Evolutionary conservation across 768 basidiomycete genomes (phyloP), one percentile per base, ranked within the genome.

Genomic region (Auriscalpium microsporum): DNA sequence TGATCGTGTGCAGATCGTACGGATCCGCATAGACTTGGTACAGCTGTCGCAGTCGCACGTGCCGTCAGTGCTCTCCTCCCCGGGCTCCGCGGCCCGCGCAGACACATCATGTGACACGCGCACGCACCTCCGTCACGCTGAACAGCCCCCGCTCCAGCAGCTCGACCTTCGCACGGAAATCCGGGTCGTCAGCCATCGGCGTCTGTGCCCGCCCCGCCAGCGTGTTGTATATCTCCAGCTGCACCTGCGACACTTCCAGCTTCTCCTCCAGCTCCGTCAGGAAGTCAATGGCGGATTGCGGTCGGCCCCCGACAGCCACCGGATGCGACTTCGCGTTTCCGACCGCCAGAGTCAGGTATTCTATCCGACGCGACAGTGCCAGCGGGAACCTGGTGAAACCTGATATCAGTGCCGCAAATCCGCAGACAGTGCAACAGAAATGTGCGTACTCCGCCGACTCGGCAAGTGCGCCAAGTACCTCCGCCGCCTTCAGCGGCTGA

Each of bases 311-410:
- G 16, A 80, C 75, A 17, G 91, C 85, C 9, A 90, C 80, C 1
- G 90, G 87, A 66, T 94, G 91, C 14, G 95, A 95, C 71, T 97
- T 97, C 50, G 94, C 95, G 65, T 97, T 96, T 52, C 90, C 89
- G 45, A 97, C 87, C 1, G 96, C 93, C 49, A 96, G 82, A 1
- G 94, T 94, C 45, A 98, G 78, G 70, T 90, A 96, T 67, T 98
- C 92, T 53, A 97, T 72, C 52, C 96, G 83, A 52, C 80, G 75
- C 54, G 86, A 82, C 40, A 99, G 74, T 8, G 78, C 66, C 33
- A 90, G 69, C 50, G 83, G 75, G 65, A 88, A 86, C 56, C 87
- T 90, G 55, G 21, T 6, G 59, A 36, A 9, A 35, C 5, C 11
- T 56, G 17, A 53, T 37, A 40, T 8, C 13, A 11, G 17, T 45